Percentiles rank a stretch among this genome's conserved stretches.
Conservation (phyloP, 306 rosid species). For the Arachis stenosperma region DNA sequence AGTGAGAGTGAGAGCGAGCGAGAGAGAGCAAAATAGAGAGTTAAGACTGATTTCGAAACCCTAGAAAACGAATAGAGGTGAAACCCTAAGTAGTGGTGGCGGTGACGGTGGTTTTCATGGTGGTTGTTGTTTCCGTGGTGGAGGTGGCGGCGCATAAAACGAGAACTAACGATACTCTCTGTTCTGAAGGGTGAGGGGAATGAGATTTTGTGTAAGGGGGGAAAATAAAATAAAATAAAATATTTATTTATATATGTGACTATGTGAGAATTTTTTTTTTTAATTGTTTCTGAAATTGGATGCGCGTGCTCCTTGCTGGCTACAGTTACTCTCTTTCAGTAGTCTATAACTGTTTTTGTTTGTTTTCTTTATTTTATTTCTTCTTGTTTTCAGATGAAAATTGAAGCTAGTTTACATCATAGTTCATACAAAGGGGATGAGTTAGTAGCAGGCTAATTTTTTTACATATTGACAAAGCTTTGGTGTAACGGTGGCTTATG, state of each 20-base stretch:
- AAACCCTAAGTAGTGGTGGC: slow-evolving; percentile 50
- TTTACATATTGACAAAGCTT: no score
- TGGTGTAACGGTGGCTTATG: no score
- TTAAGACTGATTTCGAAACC: slow-evolving; percentile 34
- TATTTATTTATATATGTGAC: no score
- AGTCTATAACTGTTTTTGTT: neutral
- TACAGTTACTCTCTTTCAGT: neutral
- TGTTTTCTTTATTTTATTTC: neutral
- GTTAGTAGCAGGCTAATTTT: no score
- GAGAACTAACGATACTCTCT: neutral
- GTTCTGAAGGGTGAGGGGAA: neutral
- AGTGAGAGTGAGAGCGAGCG: slow-evolving; percentile 22
- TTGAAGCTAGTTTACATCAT: no score
- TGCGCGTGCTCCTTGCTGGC: slow-evolving; percentile 24
- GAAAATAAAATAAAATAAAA: neutral
- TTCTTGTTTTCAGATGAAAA: neutral
- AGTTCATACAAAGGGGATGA: no score
- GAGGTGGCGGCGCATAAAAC: slow-evolving; percentile 63
- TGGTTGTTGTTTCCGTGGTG: slow-evolving; percentile 27
- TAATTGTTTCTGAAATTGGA: neutral
- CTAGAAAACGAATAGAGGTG: slow-evolving; percentile 10
- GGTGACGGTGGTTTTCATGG: neutral
- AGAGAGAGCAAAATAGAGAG: slow-evolving; percentile 3
- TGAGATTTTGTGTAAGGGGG: neutral
- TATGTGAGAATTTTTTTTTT: neutral